Conservation (phyloP, 352 stramenopile species). For the Pythium dissimile region DNA sequence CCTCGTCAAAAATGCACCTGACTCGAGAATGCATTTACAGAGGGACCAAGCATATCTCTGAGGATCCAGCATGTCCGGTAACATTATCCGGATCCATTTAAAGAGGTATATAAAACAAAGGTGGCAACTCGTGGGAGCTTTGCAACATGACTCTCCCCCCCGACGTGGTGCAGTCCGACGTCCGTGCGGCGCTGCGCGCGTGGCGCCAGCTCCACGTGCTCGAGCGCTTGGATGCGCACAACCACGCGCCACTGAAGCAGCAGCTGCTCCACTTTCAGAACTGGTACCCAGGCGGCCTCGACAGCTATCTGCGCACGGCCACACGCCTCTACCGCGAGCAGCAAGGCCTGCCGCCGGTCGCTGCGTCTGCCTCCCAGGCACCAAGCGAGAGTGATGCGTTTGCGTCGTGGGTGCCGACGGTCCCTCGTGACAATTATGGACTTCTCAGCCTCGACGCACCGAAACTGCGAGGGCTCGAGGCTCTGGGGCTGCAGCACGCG, state of each 20-base stretch:
- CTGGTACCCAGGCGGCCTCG: slow-evolving; percentile 66
- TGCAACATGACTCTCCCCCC: too few relatives aligned
- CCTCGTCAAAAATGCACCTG: too few relatives aligned
- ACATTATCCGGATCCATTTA: neutral
- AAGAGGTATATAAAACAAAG: too few relatives aligned
- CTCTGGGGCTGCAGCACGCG: slow-evolving; percentile 47
- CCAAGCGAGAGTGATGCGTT: slow-evolving; percentile 9
- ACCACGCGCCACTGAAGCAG: slow-evolving; percentile 22
- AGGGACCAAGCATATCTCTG: too few relatives aligned
- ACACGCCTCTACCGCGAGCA: slow-evolving; percentile 35
- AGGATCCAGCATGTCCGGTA: too few relatives aligned
- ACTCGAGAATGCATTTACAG: too few relatives aligned
- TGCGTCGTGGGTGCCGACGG: slow-evolving; percentile 38
- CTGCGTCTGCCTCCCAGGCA: slow-evolving; percentile 7
- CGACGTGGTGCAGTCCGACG: too few relatives aligned
- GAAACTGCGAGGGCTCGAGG: slow-evolving; percentile 47
- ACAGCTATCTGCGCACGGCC: slow-evolving; percentile 48
- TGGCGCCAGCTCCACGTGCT: slow-evolving; percentile 52
- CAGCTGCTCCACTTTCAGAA: slow-evolving; percentile 60
- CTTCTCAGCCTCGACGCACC: slow-evolving; percentile 31
- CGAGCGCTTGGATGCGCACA: slow-evolving; percentile 18
- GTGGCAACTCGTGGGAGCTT: too few relatives aligned
- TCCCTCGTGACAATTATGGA: slow-evolving; percentile 28
- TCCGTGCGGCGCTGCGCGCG: slow-evolving; percentile 10
- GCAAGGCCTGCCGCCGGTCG: neutral